Evolutionary conservation across 495 filamentous ascomycete species (phyloP), one percentile per base, ranked within the genome.

Genomic region (Neurospora sp.): DNA sequence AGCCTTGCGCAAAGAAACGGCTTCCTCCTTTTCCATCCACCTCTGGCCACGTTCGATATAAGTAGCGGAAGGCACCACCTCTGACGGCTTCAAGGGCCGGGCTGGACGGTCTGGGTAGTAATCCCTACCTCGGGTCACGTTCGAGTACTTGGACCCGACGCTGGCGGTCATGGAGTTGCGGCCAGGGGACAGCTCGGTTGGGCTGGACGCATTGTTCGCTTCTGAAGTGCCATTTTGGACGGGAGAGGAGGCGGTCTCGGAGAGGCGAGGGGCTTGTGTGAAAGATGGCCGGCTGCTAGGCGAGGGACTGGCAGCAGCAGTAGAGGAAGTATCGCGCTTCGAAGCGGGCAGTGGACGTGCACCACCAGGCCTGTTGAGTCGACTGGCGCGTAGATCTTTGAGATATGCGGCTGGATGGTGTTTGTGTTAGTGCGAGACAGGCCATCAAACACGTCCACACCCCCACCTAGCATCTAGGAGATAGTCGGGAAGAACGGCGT

Each of bases 1-100:
- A 16, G 94, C 94, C 79, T 92, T 88, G 8, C 93, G 88, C 62
- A 97, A 79, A 8, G 91, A 90, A 35, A 88, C 85, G 2, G 92
- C 92, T 79, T 97, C 93, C 78, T 95, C 92, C 78, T 91, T 92
- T 81, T 97, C 94, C 85, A 94, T 91, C 86, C 92, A 93, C 72
- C 94, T 86, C 77, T 91, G 89, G 16, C 90, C 91, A 71, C 88
- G 91, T 83, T 97, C 94, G 23, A 90, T 90, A 82, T 97, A 97
- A 4, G 86, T 87, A 27, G 88, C 85, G 48, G 82, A 89, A 12
- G 89, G 87, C 5, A 88, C 85, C 12, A 88, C 81, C 39, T 86
- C 84, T 2, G 83, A 83, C 5, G 87, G 83, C 70, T 82, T 85
- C 70, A 85, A 39, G n/a, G 84, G 84, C 42, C 79, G 71, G n/a